These are phyloP conservation scores for Primulina huaijiensis DNA, from an alignment of 257 asterid genomes.

Conservation along the genomic window DNA sequence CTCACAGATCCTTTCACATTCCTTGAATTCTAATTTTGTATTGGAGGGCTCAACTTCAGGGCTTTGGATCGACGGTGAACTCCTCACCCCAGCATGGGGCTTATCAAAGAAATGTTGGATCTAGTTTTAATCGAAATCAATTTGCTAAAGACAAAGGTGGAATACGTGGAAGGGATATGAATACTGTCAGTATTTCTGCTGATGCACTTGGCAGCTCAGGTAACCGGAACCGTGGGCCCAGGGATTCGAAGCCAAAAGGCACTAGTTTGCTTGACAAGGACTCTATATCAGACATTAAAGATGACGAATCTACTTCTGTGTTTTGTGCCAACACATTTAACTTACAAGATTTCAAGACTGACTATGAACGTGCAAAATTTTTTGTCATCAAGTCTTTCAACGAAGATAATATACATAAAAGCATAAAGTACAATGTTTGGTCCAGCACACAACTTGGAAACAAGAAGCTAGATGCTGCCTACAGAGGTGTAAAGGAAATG, in stretches of 20 bases:
- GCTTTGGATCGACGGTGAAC: slow-evolving; percentile 62
- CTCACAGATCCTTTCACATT: background rate
- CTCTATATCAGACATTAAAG: slow-evolving; percentile 50
- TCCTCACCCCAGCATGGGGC: slow-evolving; percentile 58
- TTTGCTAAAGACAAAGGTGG: slow-evolving; percentile 56
- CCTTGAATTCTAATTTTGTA: slow-evolving; percentile 28
- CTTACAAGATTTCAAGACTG: slow-evolving; percentile 66
- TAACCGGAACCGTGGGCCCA: slow-evolving; percentile 91
- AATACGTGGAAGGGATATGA: slow-evolving; percentile 80
- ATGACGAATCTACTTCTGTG: slow-evolving; percentile 53
- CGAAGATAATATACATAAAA: slow-evolving; percentile 80
- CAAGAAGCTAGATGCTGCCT: slow-evolving; percentile 52
- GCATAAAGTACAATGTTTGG: slow-evolving; percentile 50
- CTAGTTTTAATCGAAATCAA: slow-evolving; percentile 51
- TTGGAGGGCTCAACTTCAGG: slow-evolving; percentile 60
- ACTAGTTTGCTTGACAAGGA: slow-evolving; percentile 60
- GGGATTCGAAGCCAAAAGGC: slow-evolving; percentile 74
- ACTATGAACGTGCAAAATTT: slow-evolving; percentile 66
- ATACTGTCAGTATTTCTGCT: slow-evolving; percentile 40
- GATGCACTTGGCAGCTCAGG: slow-evolving; percentile 60
- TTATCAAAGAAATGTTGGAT: slow-evolving; percentile 53
- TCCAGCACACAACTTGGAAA: slow-evolving; percentile 58
- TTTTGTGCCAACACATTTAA: slow-evolving; percentile 49
- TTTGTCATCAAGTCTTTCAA: slow-evolving; percentile 96
- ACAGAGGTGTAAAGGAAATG: slow-evolving; percentile 40